A percentile compares a stretch with the other conserved stretches of the same genome.
These are phyloP conservation scores for Saussurea involucrata DNA, from an alignment of 129 eudicot genomes.

Conservation along the genomic window DNA sequence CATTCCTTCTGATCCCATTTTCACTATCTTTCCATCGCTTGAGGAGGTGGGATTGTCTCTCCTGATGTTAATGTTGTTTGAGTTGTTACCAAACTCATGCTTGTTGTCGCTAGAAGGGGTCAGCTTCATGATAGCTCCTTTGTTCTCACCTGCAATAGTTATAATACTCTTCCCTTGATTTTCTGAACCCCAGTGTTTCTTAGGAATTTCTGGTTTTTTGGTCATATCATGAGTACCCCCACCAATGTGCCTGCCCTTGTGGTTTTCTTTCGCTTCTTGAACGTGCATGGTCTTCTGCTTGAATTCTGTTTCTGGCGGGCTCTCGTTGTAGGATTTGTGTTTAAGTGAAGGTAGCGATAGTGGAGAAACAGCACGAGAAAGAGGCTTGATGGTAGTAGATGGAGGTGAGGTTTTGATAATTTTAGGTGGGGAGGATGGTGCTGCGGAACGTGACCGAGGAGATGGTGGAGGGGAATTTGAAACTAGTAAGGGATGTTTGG, in stretches of 20 bases:
- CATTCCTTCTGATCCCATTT: constrained; percentile 3
- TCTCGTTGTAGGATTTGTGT: constrained; percentile 4
- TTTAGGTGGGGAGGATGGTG: constrained; percentile 16
- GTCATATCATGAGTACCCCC: background rate
- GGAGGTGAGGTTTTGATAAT: constrained; percentile 31
- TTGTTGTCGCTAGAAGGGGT: constrained; percentile 27
- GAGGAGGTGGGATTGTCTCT: constrained; percentile 8
- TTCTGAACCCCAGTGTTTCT: constrained; percentile 30
- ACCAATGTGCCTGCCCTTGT: constrained; percentile 20
- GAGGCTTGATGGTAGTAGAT: constrained; percentile 21
- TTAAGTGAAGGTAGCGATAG: constrained; percentile 50
- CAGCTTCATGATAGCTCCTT: constrained; percentile 56
- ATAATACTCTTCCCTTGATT: constrained; percentile 45
- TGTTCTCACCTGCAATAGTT: constrained; percentile 64
- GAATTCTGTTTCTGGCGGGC: constrained; percentile 29
- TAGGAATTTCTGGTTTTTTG: constrained; percentile 27
- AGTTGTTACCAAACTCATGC: background rate
- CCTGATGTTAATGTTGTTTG: background rate
- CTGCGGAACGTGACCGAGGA: constrained; percentile 8
- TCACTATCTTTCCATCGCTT: constrained; percentile 4
- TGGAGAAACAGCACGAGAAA: constrained; percentile 48
- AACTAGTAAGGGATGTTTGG: constrained; percentile 12
- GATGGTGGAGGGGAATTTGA: background rate
- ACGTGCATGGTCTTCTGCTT: constrained; percentile 48
- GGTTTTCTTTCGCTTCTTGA: constrained; percentile 42